These are phyloP conservation scores for Termitomyces titanicus DNA, from an alignment of 768 basidiomycete genomes.

Conservation along the genomic window DNA sequence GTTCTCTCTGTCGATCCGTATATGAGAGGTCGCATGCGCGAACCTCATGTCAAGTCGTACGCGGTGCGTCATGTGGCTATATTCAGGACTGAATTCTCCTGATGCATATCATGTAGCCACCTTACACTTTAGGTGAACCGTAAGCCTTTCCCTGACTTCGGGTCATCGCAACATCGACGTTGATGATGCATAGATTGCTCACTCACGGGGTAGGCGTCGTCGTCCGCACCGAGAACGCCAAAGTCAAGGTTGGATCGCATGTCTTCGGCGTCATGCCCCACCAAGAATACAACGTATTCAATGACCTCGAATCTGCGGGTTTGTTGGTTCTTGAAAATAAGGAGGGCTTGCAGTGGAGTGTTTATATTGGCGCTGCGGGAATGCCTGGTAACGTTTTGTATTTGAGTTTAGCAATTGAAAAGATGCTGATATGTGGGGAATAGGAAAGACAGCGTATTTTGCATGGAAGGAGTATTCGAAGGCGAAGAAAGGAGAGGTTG, in stretches of 20 bases:
- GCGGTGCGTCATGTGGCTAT: conserved; percentile 10
- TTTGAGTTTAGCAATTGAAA: neutral
- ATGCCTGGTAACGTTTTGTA: conserved; percentile 43
- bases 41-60: conserved; percentile 23
- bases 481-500: conserved; percentile 39
- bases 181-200: conserved; percentile 16
- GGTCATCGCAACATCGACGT: neutral
- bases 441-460: conserved; percentile 36
- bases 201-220: conserved; percentile 40
- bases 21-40: conserved; percentile 36
- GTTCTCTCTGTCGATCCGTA: conserved; percentile 42
- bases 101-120: conserved; percentile 10
- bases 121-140: conserved; percentile 33
- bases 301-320: conserved; percentile 14
- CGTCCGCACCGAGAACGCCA: conserved; percentile 35
- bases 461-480: conserved; percentile 38
- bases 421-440: neutral
- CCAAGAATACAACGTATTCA: conserved; percentile 35
- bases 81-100: neutral
- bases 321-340: conserved; percentile 34
- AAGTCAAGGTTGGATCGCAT: conserved; percentile 35
- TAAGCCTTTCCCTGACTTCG: conserved; percentile 14
- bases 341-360: conserved; percentile 43
- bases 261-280: conserved; percentile 33
- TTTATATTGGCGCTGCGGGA: conserved; percentile 47